These are phyloP conservation scores for Myxozyma geophila DNA, from an alignment of 805 yeast genomes.

Conservation along the genomic window DNA sequence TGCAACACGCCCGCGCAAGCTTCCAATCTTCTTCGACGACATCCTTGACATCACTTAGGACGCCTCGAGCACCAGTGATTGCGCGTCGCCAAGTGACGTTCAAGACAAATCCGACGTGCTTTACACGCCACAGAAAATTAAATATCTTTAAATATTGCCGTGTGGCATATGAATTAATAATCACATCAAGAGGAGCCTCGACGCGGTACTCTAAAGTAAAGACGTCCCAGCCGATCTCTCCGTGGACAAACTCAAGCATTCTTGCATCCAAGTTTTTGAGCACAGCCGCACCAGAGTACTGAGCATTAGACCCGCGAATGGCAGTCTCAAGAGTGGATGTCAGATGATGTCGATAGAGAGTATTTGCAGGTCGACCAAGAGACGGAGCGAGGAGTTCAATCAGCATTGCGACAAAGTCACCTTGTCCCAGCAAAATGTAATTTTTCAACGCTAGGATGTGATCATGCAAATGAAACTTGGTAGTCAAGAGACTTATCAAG, in stretches of 20 bases:
- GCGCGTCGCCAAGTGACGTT: slow-evolving; percentile 54
- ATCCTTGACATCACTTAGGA: slow-evolving; percentile 26
- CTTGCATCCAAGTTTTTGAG: slow-evolving; percentile 77
- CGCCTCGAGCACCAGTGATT: slow-evolving; percentile 40
- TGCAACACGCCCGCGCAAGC: slow-evolving; percentile 37
- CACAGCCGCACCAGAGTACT: slow-evolving; percentile 47
- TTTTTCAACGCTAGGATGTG: slow-evolving; percentile 68
- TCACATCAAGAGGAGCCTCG: slow-evolving; percentile 57
- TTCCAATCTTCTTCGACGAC: slow-evolving; percentile 39
- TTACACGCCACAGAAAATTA: slow-evolving; percentile 81
- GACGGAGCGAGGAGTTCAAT: slow-evolving; percentile 58
- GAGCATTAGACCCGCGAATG: slow-evolving; percentile 49
- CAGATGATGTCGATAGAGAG: slow-evolving; percentile 67
- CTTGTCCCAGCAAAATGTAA: slow-evolving; percentile 69
- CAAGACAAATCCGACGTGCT: slow-evolving; percentile 62
- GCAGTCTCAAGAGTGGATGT: slow-evolving; percentile 69
- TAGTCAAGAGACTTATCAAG: slow-evolving; percentile 56
- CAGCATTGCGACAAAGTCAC: slow-evolving; percentile 79
- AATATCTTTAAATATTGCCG: slow-evolving; percentile 73
- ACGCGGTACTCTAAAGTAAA: slow-evolving; percentile 79
- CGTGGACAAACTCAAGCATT: slow-evolving; percentile 71
- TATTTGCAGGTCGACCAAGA: slow-evolving; percentile 64
- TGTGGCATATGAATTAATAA: slow-evolving; percentile 54
- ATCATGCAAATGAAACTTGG: slow-evolving; percentile 53
- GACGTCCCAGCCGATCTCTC: slow-evolving; percentile 87